Evolutionary conservation across 148 eudicot genomes (phyloP).

Genomic region (Spergularia bocconei): DNA sequence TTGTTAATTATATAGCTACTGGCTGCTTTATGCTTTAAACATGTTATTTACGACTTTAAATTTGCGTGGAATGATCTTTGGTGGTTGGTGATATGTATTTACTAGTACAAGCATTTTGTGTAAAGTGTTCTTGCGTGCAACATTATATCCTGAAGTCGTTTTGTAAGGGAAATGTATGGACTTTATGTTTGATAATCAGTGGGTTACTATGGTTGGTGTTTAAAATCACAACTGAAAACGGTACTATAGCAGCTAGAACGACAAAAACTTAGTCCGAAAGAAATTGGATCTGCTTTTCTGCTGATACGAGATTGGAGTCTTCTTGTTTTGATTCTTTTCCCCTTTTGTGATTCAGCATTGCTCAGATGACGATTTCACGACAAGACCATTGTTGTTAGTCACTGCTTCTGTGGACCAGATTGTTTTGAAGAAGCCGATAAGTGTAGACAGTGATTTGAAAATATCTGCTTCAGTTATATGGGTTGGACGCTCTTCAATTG

Average conservation of each 20-base stretch:
- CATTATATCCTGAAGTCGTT: too few relatives aligned
- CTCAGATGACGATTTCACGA: conserved; percentile 77
- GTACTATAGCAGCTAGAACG: too few relatives aligned
- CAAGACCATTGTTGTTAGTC: conserved; percentile 83
- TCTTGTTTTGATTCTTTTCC: not conserved
- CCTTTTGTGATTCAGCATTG: conserved; percentile 66
- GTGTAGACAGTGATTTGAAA: conserved; percentile 73
- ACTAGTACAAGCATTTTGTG: too few relatives aligned
- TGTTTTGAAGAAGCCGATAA: conserved; percentile 78
- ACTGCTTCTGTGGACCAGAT: conserved; percentile 97
- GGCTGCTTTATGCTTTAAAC: not conserved
- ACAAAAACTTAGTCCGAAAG: too few relatives aligned
- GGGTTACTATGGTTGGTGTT: too few relatives aligned
- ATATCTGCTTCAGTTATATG: conserved; percentile 88
- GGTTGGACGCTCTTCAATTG: conserved; percentile 96
- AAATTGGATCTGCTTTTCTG: too few relatives aligned
- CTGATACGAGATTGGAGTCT: not conserved
- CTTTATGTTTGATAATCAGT: too few relatives aligned
- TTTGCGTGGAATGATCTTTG: not conserved
- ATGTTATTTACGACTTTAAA: not conserved
- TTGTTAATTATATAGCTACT: not conserved
- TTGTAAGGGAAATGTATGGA: too few relatives aligned
- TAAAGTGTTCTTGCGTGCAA: too few relatives aligned
- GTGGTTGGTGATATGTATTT: not conserved
- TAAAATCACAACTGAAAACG: too few relatives aligned